A percentile compares a stretch with the other conserved stretches of the same genome.
phyloP scores from a whole-genome alignment of 768 basidiomycete genomes.

The Exidia glandulosa region DNA sequence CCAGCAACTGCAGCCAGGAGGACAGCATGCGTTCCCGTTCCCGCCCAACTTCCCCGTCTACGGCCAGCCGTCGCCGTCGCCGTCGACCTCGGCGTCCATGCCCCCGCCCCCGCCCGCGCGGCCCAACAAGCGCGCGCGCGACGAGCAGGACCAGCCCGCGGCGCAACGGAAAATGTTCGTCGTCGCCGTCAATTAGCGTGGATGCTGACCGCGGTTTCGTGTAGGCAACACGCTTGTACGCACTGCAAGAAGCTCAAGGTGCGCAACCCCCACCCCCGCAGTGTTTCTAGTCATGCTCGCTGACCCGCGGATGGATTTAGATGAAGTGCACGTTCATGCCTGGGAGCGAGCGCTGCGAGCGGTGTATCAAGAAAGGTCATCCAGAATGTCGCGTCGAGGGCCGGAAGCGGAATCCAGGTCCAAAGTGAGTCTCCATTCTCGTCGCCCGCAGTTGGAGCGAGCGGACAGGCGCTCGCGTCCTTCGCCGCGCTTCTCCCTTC shows the following conservation, averaged over 20 bases:
- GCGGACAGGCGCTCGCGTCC: no score
- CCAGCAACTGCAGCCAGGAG: no score
- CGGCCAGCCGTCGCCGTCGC: background rate
- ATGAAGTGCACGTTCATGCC: background rate
- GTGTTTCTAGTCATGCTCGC: background rate
- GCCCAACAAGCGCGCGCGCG: background rate
- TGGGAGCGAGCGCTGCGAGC: background rate
- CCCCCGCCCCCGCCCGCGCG: no score
- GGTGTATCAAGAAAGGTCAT: background rate
- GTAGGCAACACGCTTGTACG: background rate
- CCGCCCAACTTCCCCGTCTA: background rate
- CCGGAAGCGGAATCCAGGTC: background rate
- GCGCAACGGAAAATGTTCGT: background rate
- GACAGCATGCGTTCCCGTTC: background rate
- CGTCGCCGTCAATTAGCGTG: no score
- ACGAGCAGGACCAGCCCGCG: background rate
- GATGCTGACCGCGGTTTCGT: no score
- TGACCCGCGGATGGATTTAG: background rate
- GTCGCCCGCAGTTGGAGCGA: no score
- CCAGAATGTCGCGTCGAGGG: background rate
- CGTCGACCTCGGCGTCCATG: background rate
- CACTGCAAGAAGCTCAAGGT: background rate
- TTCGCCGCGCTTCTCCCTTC: no score
- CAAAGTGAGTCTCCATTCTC: background rate
- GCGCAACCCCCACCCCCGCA: background rate